Percentiles rank a stretch among this genome's conserved stretches.
phyloP scores from a whole-genome alignment of 78 protist genomes.

The Fonticula alba region DNA sequence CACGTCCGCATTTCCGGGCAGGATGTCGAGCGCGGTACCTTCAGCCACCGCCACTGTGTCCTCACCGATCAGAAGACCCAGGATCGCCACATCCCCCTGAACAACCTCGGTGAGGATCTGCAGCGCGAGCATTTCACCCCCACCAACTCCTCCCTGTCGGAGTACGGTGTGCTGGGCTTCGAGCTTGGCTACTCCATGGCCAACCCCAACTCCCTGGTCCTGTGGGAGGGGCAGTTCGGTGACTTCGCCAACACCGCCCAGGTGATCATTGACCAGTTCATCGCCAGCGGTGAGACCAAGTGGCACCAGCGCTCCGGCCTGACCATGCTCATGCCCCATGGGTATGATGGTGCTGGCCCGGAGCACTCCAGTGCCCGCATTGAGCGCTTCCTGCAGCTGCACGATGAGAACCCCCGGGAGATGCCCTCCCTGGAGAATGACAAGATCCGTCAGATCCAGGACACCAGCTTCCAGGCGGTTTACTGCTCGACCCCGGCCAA shows the following conservation, averaged over 20 bases:
- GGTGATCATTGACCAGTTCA: conserved; percentile 80
- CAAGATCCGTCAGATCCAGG: conserved; percentile 10
- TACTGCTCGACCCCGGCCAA: conserved; percentile 85
- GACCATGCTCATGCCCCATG: conserved; percentile 79
- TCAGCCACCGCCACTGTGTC: conserved; percentile 87
- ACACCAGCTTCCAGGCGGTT: conserved; percentile 35
- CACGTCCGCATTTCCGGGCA: conserved; percentile 76
- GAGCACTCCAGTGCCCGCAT: conserved; percentile 83
- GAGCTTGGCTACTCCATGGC: conserved; percentile 75
- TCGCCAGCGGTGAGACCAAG: conserved; percentile 46
- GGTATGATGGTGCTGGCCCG: conserved; percentile 92
- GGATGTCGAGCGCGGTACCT: conserved; percentile 95
- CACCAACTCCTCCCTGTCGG: conserved; percentile 56
- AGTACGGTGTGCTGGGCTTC: conserved; percentile 73
- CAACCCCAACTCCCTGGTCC: conserved; percentile 54
- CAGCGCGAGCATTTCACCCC: conserved; percentile 9
- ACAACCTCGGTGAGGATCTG: conserved; percentile 7
- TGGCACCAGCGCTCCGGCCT: conserved; percentile 73
- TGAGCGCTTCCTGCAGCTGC: conserved; percentile 58
- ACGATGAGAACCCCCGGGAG: conserved; percentile 9
- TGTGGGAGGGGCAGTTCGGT: conserved; percentile 96
- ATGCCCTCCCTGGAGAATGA: conserved; percentile 6
- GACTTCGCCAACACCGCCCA: conserved; percentile 86
- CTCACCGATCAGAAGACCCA: conserved; percentile 63
- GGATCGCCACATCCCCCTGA: conserved; percentile 20